Evolutionary conservation across 2,329 filamentous ascomycete species (phyloP).

Genomic region (Phoma sp.): DNA sequence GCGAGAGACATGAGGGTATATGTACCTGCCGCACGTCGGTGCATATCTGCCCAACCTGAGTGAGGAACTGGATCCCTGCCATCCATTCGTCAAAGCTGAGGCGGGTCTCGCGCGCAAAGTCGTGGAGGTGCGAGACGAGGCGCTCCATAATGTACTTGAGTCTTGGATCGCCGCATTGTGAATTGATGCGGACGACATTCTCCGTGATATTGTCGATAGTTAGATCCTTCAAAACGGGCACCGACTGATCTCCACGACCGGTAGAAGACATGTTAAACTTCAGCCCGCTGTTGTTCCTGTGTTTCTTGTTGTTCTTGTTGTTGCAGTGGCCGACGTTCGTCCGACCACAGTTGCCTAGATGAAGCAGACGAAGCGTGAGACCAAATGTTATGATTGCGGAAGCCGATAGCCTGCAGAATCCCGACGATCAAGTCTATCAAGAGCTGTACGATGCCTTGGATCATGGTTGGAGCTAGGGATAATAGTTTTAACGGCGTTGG

Average conservation of each 20-base stretch:
- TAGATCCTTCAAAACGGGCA: constrained; percentile 70
- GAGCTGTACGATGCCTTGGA: constrained; percentile 4
- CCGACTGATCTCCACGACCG: neutral
- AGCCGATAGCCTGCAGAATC: neutral
- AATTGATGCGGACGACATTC: constrained; percentile 76
- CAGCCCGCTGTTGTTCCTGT: neutral
- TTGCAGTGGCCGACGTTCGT: constrained; percentile 15
- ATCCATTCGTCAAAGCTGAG: constrained; percentile 82
- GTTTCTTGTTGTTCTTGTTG: neutral
- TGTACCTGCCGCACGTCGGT: constrained; percentile 74
- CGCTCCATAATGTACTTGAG: constrained; percentile 76
- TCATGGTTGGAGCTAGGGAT: constrained; percentile 9
- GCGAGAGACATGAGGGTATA: neutral
- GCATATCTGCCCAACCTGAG: constrained; percentile 75
- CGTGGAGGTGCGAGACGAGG: constrained; percentile 79
- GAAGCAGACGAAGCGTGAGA: constrained; percentile 10
- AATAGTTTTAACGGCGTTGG: constrained; percentile 3
- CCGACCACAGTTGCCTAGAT: constrained; percentile 7
- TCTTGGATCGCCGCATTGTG: constrained; percentile 69
- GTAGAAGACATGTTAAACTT: constrained; percentile 6
- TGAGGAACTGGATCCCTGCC: constrained; percentile 74
- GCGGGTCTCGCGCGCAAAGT: constrained; percentile 80
- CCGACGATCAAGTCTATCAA: constrained; percentile 3
- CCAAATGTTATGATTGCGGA: constrained; percentile 10
- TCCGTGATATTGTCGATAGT: constrained; percentile 83